Conservation (phyloP, 805 yeast species). For the Pichia phayaonensis region DNA sequence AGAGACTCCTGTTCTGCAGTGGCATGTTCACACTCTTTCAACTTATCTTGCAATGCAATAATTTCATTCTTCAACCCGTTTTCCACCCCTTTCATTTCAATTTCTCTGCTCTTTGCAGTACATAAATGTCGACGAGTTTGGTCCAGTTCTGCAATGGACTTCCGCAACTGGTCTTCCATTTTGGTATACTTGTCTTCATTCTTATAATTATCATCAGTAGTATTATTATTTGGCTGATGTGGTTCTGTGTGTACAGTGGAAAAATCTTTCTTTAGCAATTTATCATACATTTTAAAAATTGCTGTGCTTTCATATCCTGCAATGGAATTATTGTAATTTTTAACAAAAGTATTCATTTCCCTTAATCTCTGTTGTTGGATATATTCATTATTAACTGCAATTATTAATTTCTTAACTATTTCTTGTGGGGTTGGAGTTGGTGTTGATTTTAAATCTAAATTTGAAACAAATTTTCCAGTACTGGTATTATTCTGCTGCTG, state of each 20-base stretch:
- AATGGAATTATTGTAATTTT: slow-evolving; percentile 34
- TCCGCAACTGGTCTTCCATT: slow-evolving; percentile 16
- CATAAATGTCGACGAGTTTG: slow-evolving; percentile 17
- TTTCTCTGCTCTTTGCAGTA: slow-evolving; percentile 15
- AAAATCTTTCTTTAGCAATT: slow-evolving; percentile 2
- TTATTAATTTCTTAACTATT: slow-evolving; percentile 45
- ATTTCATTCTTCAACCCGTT: slow-evolving; percentile 10
- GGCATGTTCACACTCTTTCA: not conserved
- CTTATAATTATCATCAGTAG: not conserved
- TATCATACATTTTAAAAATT: slow-evolving; percentile 5
- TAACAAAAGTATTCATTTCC: slow-evolving; percentile 47
- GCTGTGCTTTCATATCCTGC: slow-evolving; percentile 4
- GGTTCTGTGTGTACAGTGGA: not conserved
- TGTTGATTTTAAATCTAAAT: slow-evolving; percentile 52
- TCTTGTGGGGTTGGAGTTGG: slow-evolving; percentile 48
- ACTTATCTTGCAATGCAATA: not conserved
- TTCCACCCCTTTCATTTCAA: slow-evolving; percentile 5
- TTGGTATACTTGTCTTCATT: slow-evolving; percentile 8
- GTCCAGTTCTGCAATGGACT: slow-evolving; percentile 16
- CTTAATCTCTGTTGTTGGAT: slow-evolving; percentile 49
- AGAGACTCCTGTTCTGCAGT: not conserved
- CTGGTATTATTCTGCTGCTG: not conserved
- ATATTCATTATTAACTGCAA: slow-evolving; percentile 49
- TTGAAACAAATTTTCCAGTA: slow-evolving; percentile 15
- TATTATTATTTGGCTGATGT: not conserved